Conservation (phyloP, 495 filamentous ascomycete species). For the Penicillium atrosanguineum region DNA sequence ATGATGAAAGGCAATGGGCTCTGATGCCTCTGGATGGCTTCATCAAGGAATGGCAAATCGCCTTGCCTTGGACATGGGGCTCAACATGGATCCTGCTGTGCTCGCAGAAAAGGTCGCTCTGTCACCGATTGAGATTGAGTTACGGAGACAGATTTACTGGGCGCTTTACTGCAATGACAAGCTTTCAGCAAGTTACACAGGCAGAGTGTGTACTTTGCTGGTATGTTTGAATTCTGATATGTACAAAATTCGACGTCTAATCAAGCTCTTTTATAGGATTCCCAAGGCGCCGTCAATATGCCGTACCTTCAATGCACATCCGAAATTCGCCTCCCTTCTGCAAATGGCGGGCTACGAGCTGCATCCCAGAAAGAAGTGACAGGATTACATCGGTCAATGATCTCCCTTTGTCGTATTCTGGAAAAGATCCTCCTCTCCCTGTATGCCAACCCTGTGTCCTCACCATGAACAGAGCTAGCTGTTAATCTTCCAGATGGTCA, state of each 20-base stretch:
- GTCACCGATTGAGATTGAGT: constrained; percentile 23
- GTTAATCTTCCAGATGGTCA: constrained; percentile 22
- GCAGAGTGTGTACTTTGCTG: constrained; percentile 30
- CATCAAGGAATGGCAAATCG: constrained; percentile 30
- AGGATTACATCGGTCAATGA: constrained; percentile 25
- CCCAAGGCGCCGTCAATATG: constrained; percentile 28
- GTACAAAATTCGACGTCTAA: background rate
- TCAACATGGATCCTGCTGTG: constrained; percentile 28
- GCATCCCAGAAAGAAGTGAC: constrained; percentile 17
- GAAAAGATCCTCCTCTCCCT: constrained; percentile 28
- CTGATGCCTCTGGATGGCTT: constrained; percentile 30
- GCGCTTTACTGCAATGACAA: constrained; percentile 33
- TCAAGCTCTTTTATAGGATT: constrained; percentile 14
- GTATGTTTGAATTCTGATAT: constrained; percentile 7
- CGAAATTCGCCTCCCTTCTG: constrained; percentile 13
- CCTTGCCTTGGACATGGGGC: constrained; percentile 28
- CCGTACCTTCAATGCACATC: constrained; percentile 19
- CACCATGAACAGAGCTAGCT: background rate
- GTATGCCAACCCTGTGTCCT: constrained; percentile 6
- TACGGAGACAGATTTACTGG: constrained; percentile 33
- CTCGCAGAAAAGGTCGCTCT: constrained; percentile 21
- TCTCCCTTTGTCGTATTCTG: constrained; percentile 26
- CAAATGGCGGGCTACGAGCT: constrained; percentile 16
- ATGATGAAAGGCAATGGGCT: constrained; percentile 21
- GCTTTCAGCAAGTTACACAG: constrained; percentile 29